Evolutionary conservation across 202 grass and related monocot species (phyloP).

Genomic region (Elaeis oleifera): DNA sequence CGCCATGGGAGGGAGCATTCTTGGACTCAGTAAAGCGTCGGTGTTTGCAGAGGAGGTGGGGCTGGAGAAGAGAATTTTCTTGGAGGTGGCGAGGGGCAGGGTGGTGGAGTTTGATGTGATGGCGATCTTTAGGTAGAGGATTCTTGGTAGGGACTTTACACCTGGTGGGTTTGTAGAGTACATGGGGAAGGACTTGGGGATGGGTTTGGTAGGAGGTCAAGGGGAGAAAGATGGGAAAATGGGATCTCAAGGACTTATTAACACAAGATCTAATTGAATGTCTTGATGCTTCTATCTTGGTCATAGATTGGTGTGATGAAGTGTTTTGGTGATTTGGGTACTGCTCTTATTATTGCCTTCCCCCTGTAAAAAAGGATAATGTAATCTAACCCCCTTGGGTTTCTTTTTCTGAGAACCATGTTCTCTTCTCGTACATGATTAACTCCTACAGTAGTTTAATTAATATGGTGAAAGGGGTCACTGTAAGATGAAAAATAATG

Average conservation of each 20-base stretch:
- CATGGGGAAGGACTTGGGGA: constrained; percentile 82
- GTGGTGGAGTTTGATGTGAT: constrained; percentile 61
- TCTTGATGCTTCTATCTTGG: too few species aligned
- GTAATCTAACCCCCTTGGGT: too few species aligned
- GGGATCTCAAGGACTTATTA: constrained; percentile 42
- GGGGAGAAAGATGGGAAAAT: constrained; percentile 44
- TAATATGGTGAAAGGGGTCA: too few species aligned
- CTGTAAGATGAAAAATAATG: too few species aligned
- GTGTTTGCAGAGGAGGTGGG: constrained; percentile 35
- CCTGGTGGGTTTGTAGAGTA: constrained; percentile 44
- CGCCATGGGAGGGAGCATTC: constrained; percentile 32
- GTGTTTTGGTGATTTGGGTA: too few species aligned
- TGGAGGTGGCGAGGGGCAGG: constrained; percentile 45
- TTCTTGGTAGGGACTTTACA: constrained; percentile 40
- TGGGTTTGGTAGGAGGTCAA: constrained; percentile 45
- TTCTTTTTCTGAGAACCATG: too few species aligned
- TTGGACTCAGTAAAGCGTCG: constrained; percentile 43
- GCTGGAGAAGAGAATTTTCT: constrained; percentile 40
- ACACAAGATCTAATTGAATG: too few species aligned
- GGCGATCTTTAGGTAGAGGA: constrained; percentile 59
- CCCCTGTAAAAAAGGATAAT: too few species aligned
- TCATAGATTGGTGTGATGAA: too few species aligned
- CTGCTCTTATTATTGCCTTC: too few species aligned
- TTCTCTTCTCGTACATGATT: too few species aligned
- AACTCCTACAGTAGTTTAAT: too few species aligned